These are phyloP conservation scores for Cutaneotrichosporon cutaneum DNA, from an alignment of 1,284 basidiomycete genomes.

Conservation along the genomic window DNA sequence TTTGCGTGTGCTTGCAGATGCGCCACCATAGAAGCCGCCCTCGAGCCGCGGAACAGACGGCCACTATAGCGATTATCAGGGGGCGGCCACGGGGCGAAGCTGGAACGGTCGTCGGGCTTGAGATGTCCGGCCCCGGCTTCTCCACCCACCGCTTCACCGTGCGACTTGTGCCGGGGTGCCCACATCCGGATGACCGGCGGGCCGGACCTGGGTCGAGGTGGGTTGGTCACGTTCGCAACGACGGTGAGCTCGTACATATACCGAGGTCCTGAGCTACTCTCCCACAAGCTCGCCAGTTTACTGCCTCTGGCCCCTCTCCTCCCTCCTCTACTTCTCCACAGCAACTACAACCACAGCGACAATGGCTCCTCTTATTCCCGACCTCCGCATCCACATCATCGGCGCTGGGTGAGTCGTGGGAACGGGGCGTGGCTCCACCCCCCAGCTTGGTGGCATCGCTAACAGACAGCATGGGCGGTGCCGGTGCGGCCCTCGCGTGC, in stretches of 20 bases:
- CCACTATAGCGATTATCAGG: too few relatives aligned
- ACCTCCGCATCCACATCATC: slow-evolving; percentile 25
- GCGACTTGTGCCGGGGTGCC: background rate
- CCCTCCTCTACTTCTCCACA: background rate
- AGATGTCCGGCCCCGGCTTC: background rate
- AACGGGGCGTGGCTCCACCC: background rate
- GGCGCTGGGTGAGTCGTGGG: slow-evolving; percentile 22
- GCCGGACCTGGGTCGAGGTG: background rate
- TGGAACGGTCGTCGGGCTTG: background rate
- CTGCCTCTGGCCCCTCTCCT: background rate
- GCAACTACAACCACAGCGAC: background rate
- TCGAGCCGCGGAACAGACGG: too few relatives aligned
- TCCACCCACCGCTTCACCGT: background rate
- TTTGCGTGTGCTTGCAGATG: too few relatives aligned
- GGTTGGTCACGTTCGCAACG: background rate
- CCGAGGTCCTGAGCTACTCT: background rate
- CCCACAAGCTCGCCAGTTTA: too few relatives aligned
- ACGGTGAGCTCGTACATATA: background rate
- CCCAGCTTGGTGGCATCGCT: background rate
- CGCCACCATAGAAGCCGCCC: too few relatives aligned
- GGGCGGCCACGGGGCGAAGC: too few relatives aligned
- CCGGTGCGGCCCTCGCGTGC: slow-evolving; percentile 37
- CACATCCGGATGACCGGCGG: background rate
- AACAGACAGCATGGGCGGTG: slow-evolving; percentile 37
- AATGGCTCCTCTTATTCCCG: slow-evolving; percentile 17